phyloP scores from a whole-genome alignment of 129 eudicot species.

The Helianthus tuberosus region DNA sequence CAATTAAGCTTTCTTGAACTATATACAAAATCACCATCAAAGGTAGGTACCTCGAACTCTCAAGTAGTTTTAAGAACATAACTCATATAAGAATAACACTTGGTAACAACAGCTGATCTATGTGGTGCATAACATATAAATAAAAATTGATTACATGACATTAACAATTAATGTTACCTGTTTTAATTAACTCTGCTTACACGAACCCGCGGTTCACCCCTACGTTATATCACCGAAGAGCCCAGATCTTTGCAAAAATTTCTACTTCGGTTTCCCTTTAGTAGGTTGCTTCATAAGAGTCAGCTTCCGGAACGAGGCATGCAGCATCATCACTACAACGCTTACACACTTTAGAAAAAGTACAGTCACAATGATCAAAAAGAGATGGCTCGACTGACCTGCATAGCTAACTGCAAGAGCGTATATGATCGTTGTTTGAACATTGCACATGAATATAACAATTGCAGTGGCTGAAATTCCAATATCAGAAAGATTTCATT shows the following conservation, averaged over 20 bases:
- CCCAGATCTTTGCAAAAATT: background rate
- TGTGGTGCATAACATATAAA: background rate
- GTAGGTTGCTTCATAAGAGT: constrained; percentile 67
- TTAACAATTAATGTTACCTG: constrained; percentile 2
- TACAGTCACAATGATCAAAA: constrained; percentile 1
- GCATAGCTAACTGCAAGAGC: constrained; percentile 73
- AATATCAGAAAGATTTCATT: constrained; percentile 12
- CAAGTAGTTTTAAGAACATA: background rate
- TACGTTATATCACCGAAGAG: constrained; percentile 7
- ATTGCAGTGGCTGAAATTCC: constrained; percentile 61
- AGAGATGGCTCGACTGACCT: constrained; percentile 44
- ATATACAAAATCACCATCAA: constrained; percentile 25
- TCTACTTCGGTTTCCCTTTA: constrained; percentile 51
- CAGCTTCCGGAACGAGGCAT: constrained; percentile 90
- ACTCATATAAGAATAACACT: constrained; percentile 13
- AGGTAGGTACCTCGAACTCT: constrained; percentile 23
- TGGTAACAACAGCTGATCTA: constrained; percentile 3
- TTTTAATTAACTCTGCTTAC: constrained; percentile 15
- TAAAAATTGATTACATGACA: background rate
- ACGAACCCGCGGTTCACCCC: constrained; percentile 27
- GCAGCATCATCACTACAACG: constrained; percentile 69
- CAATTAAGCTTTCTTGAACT: background rate
- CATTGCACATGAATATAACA: background rate
- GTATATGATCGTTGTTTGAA: constrained; percentile 61
- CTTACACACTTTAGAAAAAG: constrained; percentile 12